phyloP scores from a whole-genome alignment of 768 basidiomycete species.

The Cantharellus cinnabarinus region DNA sequence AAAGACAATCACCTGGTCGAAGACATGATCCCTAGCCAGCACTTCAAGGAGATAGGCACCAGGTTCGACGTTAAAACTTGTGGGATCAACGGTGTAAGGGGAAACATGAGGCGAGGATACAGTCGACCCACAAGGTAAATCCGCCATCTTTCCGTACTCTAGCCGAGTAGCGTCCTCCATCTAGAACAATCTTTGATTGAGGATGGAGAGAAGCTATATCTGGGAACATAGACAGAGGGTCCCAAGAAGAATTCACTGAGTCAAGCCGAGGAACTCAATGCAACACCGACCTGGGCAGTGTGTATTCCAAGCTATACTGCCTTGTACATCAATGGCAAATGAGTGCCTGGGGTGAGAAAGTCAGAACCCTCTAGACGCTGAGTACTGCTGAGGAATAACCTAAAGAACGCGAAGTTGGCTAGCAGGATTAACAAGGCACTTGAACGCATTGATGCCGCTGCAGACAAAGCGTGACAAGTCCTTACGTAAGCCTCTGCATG shows the following conservation, averaged over 20 bases:
- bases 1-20: conserved; percentile 2
- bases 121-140: conserved; percentile 4
- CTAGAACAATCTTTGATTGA: conserved; percentile 4
- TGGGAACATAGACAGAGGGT: background rate
- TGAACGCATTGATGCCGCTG: too few relatives aligned
- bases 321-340: too few relatives aligned
- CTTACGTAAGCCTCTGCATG: too few relatives aligned
- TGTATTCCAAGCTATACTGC: too few relatives aligned
- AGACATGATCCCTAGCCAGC: conserved; percentile 5
- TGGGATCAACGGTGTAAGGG: background rate
- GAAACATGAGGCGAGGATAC: background rate
- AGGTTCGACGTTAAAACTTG: conserved; percentile 5
- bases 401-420: too few relatives aligned
- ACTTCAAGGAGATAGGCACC: conserved; percentile 6
- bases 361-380: too few relatives aligned
- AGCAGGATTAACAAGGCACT: too few relatives aligned
- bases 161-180: conserved; percentile 4
- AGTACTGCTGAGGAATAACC: too few relatives aligned
- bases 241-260: too few relatives aligned
- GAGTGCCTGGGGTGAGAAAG: background rate
- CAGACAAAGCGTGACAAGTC: too few relatives aligned
- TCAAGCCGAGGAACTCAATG: too few relatives aligned
- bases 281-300: too few relatives aligned
- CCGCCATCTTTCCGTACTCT: conserved; percentile 1
- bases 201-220: background rate